phyloP scores from a whole-genome alignment of 176 grass and related monocot genomes.

The Ampelocalamus luodianensis region DNA sequence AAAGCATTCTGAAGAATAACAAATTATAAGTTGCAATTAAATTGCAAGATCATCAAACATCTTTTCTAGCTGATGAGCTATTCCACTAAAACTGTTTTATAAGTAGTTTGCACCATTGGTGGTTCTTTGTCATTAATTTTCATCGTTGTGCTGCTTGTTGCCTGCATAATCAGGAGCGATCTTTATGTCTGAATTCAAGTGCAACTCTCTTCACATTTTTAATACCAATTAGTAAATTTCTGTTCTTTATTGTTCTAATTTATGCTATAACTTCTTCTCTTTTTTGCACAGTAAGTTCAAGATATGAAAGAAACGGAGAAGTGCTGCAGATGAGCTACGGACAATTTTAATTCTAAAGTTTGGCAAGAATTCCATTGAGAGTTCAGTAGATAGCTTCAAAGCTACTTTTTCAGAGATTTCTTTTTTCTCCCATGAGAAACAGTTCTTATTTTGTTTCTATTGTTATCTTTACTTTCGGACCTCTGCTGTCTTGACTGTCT shows the following conservation, averaged over 20 bases:
- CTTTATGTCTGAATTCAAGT: constrained; percentile 6
- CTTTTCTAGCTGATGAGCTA: neutral
- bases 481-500: neutral
- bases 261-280: neutral
- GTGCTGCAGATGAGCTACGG: constrained; percentile 1
- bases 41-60: neutral
- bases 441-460: neutral
- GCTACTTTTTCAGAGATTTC: neutral
- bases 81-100: neutral
- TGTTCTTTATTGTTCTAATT: neutral
- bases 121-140: constrained; percentile 2
- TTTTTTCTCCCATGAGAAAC: neutral
- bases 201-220: neutral
- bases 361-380: neutral
- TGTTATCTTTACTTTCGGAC: neutral
- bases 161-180: neutral
- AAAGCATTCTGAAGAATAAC: constrained; percentile 16
- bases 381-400: constrained; percentile 19
- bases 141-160: constrained; percentile 11
- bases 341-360: neutral
- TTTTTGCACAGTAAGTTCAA: neutral
- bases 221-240: neutral
- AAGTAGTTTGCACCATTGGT: neutral
- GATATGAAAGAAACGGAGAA: neutral
- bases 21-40: neutral